phyloP scores from a whole-genome alignment of 768 basidiomycete genomes.

The Boletus sensibilis region DNA sequence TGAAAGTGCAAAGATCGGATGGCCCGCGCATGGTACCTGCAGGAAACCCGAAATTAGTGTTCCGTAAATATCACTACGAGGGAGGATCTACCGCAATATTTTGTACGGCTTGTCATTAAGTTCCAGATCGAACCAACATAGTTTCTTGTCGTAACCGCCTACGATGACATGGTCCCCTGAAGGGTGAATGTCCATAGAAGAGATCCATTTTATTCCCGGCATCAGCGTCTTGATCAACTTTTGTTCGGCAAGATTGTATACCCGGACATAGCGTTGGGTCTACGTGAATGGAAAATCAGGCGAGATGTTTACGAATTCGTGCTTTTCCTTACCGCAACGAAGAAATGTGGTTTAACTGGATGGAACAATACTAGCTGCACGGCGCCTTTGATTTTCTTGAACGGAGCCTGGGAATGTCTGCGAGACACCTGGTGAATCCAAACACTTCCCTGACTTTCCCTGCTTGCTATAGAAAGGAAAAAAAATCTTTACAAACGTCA shows the following conservation, averaged over 20 bases:
- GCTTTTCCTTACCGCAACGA: constrained; percentile 80
- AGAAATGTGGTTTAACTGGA: constrained; percentile 92
- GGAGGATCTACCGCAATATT: constrained; percentile 68
- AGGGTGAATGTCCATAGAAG: constrained; percentile 94
- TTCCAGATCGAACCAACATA: constrained; percentile 99
- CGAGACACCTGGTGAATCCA: constrained; percentile 96
- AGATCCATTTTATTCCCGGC: constrained; percentile 98
- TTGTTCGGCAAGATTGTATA: constrained; percentile 95
- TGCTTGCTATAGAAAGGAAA: constrained; percentile 45
- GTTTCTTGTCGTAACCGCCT: constrained; percentile 94
- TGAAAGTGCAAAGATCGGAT: constrained; percentile 94
- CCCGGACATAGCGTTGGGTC: constrained; percentile 95
- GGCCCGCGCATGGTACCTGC: constrained; percentile 89
- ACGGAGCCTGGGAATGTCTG: constrained; percentile 95
- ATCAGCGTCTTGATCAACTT: constrained; percentile 89
- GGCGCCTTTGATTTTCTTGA: constrained; percentile 90
- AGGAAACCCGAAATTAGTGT: constrained; percentile 10
- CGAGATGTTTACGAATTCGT: constrained; percentile 9
- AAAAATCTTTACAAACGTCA: constrained; percentile 10
- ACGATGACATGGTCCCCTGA: constrained; percentile 96
- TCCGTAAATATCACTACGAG: background rate
- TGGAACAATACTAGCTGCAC: constrained; percentile 95
- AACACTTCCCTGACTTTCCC: constrained; percentile 75
- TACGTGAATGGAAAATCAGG: constrained; percentile 32
- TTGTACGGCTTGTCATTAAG: constrained; percentile 97